Conservation (phyloP, 108 stramenopile genomes). For the Mayamaea pseudoterrestris region DNA sequence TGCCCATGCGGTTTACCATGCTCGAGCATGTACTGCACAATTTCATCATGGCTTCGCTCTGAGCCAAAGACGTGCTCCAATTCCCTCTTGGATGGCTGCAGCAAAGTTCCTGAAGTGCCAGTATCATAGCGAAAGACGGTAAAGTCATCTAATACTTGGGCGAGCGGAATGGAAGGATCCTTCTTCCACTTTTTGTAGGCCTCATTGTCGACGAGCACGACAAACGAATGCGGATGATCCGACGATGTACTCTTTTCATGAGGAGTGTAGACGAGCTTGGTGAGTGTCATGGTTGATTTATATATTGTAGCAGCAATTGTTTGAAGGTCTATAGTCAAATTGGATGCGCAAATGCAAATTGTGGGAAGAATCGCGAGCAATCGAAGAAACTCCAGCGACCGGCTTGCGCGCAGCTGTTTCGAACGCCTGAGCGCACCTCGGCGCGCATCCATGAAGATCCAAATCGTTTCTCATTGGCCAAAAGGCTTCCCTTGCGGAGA, state of each 20-base stretch:
- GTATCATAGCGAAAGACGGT: conserved; percentile 5
- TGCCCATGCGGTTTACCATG: conserved; percentile 1
- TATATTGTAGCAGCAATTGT: too few species aligned
- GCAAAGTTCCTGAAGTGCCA: conserved; percentile 5
- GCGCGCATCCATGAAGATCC: too few species aligned
- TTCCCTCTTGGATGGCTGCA: conserved; percentile 3
- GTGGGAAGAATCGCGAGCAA: too few species aligned
- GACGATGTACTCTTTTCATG: background rate
- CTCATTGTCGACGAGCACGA: conserved; percentile 10
- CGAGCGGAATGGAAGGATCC: conserved; percentile 9
- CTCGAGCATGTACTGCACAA: conserved; percentile 7
- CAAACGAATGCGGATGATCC: conserved; percentile 8
- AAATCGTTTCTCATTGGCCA: too few species aligned
- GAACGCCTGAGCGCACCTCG: too few species aligned
- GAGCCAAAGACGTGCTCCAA: conserved; percentile 8
- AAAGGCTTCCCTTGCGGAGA: too few species aligned
- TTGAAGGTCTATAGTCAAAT: too few species aligned
- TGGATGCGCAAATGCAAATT: too few species aligned
- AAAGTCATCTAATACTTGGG: conserved; percentile 8
- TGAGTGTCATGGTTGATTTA: too few species aligned
- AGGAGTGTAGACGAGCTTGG: conserved; percentile 49
- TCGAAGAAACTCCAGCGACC: too few species aligned
- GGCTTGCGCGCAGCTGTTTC: too few species aligned
- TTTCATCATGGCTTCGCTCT: conserved; percentile 1
- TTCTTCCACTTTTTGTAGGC: conserved; percentile 5